A percentile compares a stretch with the other conserved stretches of the same genome.
Evolutionary conservation across 1,284 basidiomycete species (phyloP).

Genomic region (Naganishia sp.): DNA sequence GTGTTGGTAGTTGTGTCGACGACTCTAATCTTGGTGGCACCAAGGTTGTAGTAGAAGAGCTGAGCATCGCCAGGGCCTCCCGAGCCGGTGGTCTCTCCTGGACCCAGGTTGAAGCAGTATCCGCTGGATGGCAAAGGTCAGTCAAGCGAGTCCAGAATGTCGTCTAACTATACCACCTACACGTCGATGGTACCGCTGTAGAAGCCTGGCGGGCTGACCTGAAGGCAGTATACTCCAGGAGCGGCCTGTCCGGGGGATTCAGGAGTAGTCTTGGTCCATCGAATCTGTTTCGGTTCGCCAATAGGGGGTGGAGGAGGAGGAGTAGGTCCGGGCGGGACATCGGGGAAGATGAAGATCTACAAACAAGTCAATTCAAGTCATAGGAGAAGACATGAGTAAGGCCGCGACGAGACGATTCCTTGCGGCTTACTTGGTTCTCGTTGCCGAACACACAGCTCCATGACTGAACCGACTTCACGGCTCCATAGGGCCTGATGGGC

Average conservation of each 20-base stretch:
- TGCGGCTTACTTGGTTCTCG: constrained; percentile 29
- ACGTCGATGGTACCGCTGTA: background rate
- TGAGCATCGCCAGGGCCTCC: background rate
- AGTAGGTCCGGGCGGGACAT: background rate
- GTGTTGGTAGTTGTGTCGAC: background rate
- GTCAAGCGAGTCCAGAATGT: background rate
- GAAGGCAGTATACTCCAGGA: constrained; percentile 4
- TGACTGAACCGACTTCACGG: constrained; percentile 4
- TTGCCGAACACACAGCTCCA: constrained; percentile 14
- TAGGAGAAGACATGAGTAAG: too few relatives aligned
- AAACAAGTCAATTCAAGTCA: background rate
- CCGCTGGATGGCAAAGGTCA: background rate
- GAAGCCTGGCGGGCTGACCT: constrained; percentile 14
- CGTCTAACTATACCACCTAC: too few relatives aligned
- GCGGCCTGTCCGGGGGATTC: too few relatives aligned
- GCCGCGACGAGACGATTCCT: too few relatives aligned
- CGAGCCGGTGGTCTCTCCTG: background rate
- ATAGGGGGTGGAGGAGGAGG: background rate
- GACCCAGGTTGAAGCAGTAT: background rate
- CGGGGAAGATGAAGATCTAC: constrained; percentile 11
- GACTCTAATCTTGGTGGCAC: constrained; percentile 2
- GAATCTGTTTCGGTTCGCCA: background rate
- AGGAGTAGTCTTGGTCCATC: background rate
- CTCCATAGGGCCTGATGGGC: constrained; percentile 10
- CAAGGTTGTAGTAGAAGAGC: constrained; percentile 5